These are phyloP conservation scores for Voacanga thouarsii DNA, from an alignment of 257 asterid genomes.

Conservation along the genomic window DNA sequence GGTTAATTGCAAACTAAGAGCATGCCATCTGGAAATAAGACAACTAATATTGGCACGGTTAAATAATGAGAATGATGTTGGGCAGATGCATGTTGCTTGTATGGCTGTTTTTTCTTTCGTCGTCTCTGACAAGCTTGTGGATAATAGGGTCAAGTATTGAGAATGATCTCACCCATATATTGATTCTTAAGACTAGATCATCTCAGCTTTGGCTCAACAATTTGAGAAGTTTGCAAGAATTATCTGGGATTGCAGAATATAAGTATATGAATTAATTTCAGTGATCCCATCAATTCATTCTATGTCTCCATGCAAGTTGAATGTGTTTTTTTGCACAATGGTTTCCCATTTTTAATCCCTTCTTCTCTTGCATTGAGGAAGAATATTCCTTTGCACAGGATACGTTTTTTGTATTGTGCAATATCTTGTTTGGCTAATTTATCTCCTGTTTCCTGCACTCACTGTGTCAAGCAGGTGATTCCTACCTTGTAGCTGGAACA, in stretches of 20 bases:
- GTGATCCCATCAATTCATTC: not conserved
- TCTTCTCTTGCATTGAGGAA: not conserved
- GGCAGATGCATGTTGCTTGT: too few relatives aligned
- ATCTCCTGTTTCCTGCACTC: not conserved
- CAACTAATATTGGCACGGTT: too few relatives aligned
- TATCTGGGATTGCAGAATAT: not conserved
- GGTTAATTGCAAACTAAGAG: too few relatives aligned
- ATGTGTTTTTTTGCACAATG: not conserved
- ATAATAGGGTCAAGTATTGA: too few relatives aligned
- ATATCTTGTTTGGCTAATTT: not conserved
- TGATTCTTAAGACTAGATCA: too few relatives aligned
- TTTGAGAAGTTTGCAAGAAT: not conserved
- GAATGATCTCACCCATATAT: too few relatives aligned
- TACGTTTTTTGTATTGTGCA: too few relatives aligned
- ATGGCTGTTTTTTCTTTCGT: too few relatives aligned
- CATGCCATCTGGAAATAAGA: too few relatives aligned
- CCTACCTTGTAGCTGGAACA: constrained; percentile 93
- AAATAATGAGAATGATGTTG: too few relatives aligned
- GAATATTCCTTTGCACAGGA: not conserved
- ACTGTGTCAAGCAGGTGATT: constrained; percentile 53
- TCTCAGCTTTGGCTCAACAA: too few relatives aligned
- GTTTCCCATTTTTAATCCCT: not conserved
- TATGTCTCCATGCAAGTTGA: not conserved
- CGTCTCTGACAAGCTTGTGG: too few relatives aligned
- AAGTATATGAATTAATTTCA: not conserved